Evolutionary conservation across 2,329 filamentous ascomycete species (phyloP), one percentile per base, ranked within the genome.

Genomic region (Pestalotiopsis sp.): DNA sequence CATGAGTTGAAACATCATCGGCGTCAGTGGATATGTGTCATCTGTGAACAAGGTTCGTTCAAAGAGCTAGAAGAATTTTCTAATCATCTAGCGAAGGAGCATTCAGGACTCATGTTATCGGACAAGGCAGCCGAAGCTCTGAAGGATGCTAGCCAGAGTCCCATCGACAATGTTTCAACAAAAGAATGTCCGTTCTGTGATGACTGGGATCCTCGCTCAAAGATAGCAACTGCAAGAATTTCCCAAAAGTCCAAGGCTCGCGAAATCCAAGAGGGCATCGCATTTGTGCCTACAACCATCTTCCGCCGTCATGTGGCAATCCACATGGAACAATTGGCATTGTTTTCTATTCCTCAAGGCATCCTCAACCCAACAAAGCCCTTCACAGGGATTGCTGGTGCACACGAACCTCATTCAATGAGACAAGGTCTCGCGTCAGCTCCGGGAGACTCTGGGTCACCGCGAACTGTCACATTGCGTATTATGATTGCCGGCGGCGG

Each of bases 401-500:
- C 25, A 25, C 25, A 25, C 25, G 25, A 25, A 25, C 25, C 25
- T 25, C 25, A 25, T 25, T 25, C 25, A 25, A 25, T 25, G 25
- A 25, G 25, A 25, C 25, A 25, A 25, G 25, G 25, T 25, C 25
- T 25, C 25, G 25, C 25, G 3, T 25, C 25, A 25, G 25, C 25
- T 25, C 25, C 25, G 25, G 25, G 25, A 25, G 25, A 25, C 25
- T 25, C 25, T 25, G 25, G 25, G 25, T 25, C 25, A 25, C 25
- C 25, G 25, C 25, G 25, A 25, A 25, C 25, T 25, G 25, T 25
- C 25, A 25, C 25, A 25, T 25, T 90, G 84, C 85, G 87, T 76
- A 83, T 91, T 74, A 88, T 87, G 60, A 84, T 91, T 72, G 88
- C 88, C 72, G 89, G 89, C 57, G 89, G 86, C 64, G 87, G 88